Conservation (phyloP, 1,284 basidiomycete genomes). For the Blastosporella zonata region DNA sequence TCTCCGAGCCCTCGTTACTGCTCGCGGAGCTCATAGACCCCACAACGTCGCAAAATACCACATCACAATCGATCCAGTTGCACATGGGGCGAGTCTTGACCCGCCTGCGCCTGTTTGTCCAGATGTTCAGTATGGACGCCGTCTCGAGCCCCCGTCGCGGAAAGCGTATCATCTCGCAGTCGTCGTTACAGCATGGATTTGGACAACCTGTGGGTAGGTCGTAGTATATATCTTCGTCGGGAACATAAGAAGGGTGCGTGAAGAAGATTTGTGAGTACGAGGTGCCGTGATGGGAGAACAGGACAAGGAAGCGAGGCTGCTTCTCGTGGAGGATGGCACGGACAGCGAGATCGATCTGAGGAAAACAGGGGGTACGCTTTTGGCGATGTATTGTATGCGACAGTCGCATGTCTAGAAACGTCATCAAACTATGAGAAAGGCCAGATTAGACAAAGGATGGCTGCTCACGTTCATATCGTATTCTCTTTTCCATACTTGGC, state of each 20-base stretch:
- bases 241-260: constrained; percentile 64
- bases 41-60: constrained; percentile 54
- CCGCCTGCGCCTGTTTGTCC: constrained; percentile 45
- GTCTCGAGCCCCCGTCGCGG: constrained; percentile 58
- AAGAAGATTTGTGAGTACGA: constrained; percentile 78
- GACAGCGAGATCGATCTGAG: constrained; percentile 71
- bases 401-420: constrained; percentile 55
- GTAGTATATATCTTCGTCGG: constrained; percentile 66
- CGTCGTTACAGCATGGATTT: constrained; percentile 71
- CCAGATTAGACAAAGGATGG: not conserved
- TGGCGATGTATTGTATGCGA: constrained; percentile 62
- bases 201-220: constrained; percentile 75
- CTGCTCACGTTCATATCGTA: constrained; percentile 58
- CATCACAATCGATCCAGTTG: constrained; percentile 73
- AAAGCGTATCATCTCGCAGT: constrained; percentile 77
- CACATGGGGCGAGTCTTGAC: constrained; percentile 62
- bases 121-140: constrained; percentile 59
- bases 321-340: constrained; percentile 72
- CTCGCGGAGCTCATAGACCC: constrained; percentile 24
- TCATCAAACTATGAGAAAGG: not conserved
- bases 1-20: constrained; percentile 48
- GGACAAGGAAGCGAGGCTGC: constrained; percentile 65
- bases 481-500: constrained; percentile 59
- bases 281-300: constrained; percentile 74
- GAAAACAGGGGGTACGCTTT: constrained; percentile 68